Evolutionary conservation across 2,329 filamentous ascomycete species (phyloP), one percentile per base, ranked within the genome.

Genomic region (Aspergillus tanneri): DNA sequence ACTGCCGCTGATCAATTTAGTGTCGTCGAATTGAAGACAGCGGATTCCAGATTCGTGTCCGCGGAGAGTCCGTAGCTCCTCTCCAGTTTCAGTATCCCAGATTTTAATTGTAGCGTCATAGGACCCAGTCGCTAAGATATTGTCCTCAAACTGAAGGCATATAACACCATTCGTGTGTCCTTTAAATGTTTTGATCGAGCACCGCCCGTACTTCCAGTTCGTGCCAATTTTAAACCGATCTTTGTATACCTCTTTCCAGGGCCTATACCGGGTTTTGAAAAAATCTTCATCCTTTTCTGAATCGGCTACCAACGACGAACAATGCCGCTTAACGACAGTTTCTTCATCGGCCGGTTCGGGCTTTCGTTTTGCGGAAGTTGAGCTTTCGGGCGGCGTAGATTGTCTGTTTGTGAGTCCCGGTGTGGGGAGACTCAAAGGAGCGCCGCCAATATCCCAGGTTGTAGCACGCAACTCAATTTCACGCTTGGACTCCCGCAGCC

Each of bases 241-340:
- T 55, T 90, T 88, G 74, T 99, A 99, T 1, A 99, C 89, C 52
- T 95, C 90, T 70, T 99, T 99, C 93, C 93, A 99, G 0, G 87
- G 90, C 23, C 90, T 72, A 53, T 73, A 72, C 18, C 72, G 68
- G 11, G 74, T 75, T 50, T 76, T 75, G 59, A 79, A 78, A 55
- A 77, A 78, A 9, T 73, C 71, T 16, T 74, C 72, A 23, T 72
- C 60, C 11, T 63, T 60, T 25, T 71, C 70, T 1, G 65, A 48
- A 9, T 40, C 45, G 27, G 63, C 48, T 1, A 51, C 56, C 9
- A 60, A 43, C 5, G 63, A 63, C 2, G 60, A 50, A 43, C 65
- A 66, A 24, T 68, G 66, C 6, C 65, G 60, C 36, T 68, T 68
- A 28, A 61, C 61, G 2, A 57, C 53, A 19, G 53, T 56, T 24